Conservation (phyloP, 148 eudicot species). For the Rhododendron mucronatum region DNA sequence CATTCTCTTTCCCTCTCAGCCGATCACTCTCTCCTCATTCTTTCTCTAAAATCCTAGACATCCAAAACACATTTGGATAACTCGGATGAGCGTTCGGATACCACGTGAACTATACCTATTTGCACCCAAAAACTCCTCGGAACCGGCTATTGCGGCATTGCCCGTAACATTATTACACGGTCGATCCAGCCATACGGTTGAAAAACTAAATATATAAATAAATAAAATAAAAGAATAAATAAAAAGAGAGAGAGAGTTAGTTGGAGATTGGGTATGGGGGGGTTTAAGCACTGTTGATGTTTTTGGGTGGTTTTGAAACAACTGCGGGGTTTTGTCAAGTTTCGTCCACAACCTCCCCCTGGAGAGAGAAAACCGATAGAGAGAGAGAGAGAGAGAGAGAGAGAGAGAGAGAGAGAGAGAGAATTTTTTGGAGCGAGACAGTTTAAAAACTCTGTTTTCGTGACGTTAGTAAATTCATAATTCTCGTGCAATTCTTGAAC, state of each 20-base stretch:
- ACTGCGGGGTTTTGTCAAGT: slow-evolving; percentile 19
- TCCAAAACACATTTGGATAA: no score
- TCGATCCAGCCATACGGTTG: no score
- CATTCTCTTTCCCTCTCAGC: no score
- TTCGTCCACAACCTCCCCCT: background rate
- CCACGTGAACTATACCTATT: no score
- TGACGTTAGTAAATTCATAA: slow-evolving; percentile 5
- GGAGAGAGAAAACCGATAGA: background rate
- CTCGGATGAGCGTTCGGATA: no score
- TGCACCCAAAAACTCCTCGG: no score
- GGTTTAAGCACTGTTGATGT: slow-evolving; percentile 7
- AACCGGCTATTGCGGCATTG: no score
- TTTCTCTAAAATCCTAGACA: no score
- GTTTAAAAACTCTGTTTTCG: background rate
- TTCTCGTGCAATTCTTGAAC: background rate
- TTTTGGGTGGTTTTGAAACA: slow-evolving; percentile 21
- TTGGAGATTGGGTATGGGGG: background rate
- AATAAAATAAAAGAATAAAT: no score
- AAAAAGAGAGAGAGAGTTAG: background rate
- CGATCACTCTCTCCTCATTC: no score
- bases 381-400: slow-evolving; percentile 11
- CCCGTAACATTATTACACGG: background rate
- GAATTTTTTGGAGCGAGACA: slow-evolving; percentile 1
- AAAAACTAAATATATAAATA: no score
- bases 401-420: background rate